Evolutionary conservation across 2,329 filamentous ascomycete species (phyloP).

Genomic region (Venturia aucupariae): DNA sequence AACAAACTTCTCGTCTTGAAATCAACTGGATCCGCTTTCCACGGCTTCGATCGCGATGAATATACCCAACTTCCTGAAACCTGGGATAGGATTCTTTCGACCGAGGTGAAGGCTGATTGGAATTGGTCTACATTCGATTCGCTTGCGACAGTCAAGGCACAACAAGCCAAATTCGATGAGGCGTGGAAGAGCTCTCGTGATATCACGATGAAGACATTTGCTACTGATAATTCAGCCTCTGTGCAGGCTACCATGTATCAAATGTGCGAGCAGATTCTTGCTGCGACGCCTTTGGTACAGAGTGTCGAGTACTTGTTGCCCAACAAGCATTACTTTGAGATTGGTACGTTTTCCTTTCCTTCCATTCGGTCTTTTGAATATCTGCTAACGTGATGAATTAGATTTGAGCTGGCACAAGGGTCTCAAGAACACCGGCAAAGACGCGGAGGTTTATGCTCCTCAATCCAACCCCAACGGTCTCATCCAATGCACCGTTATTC

Average conservation of each 20-base stretch:
- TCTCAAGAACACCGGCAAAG: conserved; percentile 85
- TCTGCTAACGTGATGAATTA: conserved; percentile 30
- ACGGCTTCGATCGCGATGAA: conserved; percentile 87
- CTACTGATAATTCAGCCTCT: conserved; percentile 79
- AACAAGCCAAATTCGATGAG: conserved; percentile 60
- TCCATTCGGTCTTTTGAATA: not conserved
- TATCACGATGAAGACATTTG: conserved; percentile 88
- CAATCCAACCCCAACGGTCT: conserved; percentile 90
- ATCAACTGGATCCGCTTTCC: conserved; percentile 92
- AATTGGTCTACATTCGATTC: conserved; percentile 65
- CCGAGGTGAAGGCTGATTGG: conserved; percentile 83
- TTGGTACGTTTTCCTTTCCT: conserved; percentile 50
- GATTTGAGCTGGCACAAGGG: conserved; percentile 96
- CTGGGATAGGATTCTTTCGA: conserved; percentile 92
- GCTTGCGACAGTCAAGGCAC: conserved; percentile 57
- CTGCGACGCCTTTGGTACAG: conserved; percentile 59
- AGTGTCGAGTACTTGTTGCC: conserved; percentile 76
- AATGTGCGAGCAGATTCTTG: conserved; percentile 84
- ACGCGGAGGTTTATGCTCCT: conserved; percentile 91
- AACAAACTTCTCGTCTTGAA: conserved; percentile 82
- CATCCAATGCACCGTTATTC: conserved; percentile 83
- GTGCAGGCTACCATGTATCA: conserved; percentile 99
- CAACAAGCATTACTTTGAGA: conserved; percentile 98
- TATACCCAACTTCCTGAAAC: conserved; percentile 85
- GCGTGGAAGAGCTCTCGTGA: conserved; percentile 69